Evolutionary conservation across 257 asterid genomes (phyloP).

Genomic region (Verbena officinalis): DNA sequence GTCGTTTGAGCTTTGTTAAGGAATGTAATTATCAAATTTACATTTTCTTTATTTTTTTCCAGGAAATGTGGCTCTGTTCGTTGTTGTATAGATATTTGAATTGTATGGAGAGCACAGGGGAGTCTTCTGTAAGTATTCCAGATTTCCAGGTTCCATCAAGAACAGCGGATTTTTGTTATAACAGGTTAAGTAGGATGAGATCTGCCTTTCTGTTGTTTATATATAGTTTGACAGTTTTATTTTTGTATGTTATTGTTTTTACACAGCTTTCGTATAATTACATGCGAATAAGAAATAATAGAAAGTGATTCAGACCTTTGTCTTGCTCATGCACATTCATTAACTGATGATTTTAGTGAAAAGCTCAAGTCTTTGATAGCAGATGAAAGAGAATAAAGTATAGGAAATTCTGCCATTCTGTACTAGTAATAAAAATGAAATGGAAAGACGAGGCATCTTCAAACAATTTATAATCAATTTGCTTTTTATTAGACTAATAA

Average conservation of each 20-base stretch:
- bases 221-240: conserved; percentile 9
- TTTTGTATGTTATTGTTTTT: neutral
- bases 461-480: too few relatives aligned
- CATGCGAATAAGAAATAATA: neutral
- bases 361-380: too few relatives aligned
- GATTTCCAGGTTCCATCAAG: conserved; percentile 2
- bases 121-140: neutral
- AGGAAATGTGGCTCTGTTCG: conserved; percentile 8
- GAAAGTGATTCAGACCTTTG: too few relatives aligned
- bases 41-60: neutral
- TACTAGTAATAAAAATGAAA: too few relatives aligned
- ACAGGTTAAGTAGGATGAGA: conserved; percentile 4
- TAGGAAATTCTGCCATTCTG: too few relatives aligned
- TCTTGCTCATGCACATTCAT: too few relatives aligned
- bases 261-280: neutral
- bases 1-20: too few relatives aligned
- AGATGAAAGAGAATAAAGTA: too few relatives aligned
- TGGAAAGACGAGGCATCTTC: too few relatives aligned
- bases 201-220: neutral
- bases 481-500: too few relatives aligned
- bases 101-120: neutral
- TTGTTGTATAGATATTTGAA: neutral
- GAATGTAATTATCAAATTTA: neutral
- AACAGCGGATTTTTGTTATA: neutral
- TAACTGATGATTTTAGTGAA: too few relatives aligned